Percentiles rank a stretch among this genome's conserved stretches.
phyloP scores from a whole-genome alignment of 345 rosid genomes.

The Schrenkiella parvula region DNA sequence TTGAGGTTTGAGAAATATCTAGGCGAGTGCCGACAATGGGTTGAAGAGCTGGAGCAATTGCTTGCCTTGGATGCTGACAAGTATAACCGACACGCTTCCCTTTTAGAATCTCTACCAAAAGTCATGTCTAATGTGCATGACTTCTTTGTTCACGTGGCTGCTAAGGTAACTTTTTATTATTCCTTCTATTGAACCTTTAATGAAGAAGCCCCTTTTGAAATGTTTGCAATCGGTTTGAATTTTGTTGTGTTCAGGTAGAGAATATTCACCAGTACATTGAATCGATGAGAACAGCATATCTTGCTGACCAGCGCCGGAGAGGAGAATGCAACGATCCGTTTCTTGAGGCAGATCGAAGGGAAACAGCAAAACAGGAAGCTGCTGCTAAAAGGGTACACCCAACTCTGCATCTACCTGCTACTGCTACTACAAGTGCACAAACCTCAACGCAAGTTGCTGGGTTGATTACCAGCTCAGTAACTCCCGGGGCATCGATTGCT shows the following conservation, averaged over 20 bases:
- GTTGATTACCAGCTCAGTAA: slow-evolving; percentile 49
- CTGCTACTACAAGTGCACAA: slow-evolving; percentile 48
- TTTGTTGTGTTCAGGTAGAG: slow-evolving; percentile 54
- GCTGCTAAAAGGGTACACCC: slow-evolving; percentile 97
- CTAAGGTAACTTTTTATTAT: slow-evolving; percentile 55
- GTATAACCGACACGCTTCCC: slow-evolving; percentile 49
- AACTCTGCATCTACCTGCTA: slow-evolving; percentile 77
- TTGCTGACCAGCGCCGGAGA: slow-evolving; percentile 78
- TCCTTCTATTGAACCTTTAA: not conserved
- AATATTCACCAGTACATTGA: slow-evolving; percentile 85
- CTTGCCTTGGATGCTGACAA: slow-evolving; percentile 67
- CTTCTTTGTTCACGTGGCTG: slow-evolving; percentile 93
- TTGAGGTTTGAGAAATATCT: slow-evolving; percentile 85
- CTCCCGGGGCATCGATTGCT: slow-evolving; percentile 42
- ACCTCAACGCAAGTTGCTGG: slow-evolving; percentile 73
- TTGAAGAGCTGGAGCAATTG: slow-evolving; percentile 90
- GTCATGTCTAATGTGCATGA: slow-evolving; percentile 88
- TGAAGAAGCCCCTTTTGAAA: not conserved
- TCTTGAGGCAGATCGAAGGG: slow-evolving; percentile 95
- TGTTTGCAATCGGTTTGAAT: not conserved
- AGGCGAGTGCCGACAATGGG: slow-evolving; percentile 78
- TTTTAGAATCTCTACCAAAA: slow-evolving; percentile 82
- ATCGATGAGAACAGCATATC: slow-evolving; percentile 86
- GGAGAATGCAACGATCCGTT: slow-evolving; percentile 84
- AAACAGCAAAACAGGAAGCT: slow-evolving; percentile 94